phyloP scores from a whole-genome alignment of 2,329 filamentous ascomycete species.

The Lecanosticta acicola region DNA sequence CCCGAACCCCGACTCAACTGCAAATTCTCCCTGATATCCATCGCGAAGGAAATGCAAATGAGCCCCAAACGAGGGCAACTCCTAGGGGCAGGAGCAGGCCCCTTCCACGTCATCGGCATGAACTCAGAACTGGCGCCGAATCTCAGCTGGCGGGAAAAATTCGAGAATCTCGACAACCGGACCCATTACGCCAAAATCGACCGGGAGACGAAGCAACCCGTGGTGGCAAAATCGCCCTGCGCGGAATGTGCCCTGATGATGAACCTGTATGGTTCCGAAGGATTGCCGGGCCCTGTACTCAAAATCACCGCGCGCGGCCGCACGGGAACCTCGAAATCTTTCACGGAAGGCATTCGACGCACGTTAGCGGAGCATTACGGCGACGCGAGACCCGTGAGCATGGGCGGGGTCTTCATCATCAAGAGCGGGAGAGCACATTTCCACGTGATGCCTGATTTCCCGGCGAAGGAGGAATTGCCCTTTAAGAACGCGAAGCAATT shows the following conservation, averaged over 20 bases:
- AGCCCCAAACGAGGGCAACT: constrained; percentile 19
- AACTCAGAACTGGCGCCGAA: constrained; percentile 29
- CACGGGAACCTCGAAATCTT: constrained; percentile 22
- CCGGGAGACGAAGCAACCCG: constrained; percentile 35
- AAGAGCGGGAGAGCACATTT: constrained; percentile 24
- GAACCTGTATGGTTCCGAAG: constrained; percentile 27
- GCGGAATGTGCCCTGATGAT: constrained; percentile 30
- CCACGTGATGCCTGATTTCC: constrained; percentile 32
- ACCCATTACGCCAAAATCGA: constrained; percentile 38
- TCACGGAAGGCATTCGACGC: constrained; percentile 26
- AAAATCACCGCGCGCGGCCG: constrained; percentile 25
- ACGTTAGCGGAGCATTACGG: constrained; percentile 22
- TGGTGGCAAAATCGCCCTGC: constrained; percentile 15
- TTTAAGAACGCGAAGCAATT: constrained; percentile 25
- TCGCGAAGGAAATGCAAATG: constrained; percentile 27
- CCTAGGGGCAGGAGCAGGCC: constrained; percentile 28
- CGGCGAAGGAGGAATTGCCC: constrained; percentile 18
- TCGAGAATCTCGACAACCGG: constrained; percentile 21
- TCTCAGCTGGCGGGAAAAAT: constrained; percentile 23
- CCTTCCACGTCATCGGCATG: constrained; percentile 25
- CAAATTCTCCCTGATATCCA: constrained; percentile 25
- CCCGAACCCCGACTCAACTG: constrained; percentile 26
- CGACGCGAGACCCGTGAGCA: constrained; percentile 19
- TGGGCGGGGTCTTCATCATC: constrained; percentile 28
- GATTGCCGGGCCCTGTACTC: constrained; percentile 23